phyloP scores from a whole-genome alignment of 805 yeast genomes.

The Saccharomycodes ludwigii region DNA sequence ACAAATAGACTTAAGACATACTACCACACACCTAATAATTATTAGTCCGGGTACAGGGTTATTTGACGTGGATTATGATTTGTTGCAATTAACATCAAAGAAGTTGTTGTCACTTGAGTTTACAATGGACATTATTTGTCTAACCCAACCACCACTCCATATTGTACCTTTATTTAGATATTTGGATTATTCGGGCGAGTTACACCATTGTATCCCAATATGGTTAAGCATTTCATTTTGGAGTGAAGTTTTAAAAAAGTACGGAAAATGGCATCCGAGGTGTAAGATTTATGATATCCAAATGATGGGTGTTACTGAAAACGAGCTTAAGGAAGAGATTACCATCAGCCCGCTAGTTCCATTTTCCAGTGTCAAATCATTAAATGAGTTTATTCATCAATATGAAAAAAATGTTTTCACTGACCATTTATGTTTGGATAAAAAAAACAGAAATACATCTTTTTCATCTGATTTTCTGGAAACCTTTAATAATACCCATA shows the following conservation, averaged over 20 bases:
- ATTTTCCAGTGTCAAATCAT: conserved; percentile 23
- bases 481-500: not conserved
- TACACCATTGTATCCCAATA: conserved; percentile 74
- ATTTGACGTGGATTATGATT: conserved; percentile 78
- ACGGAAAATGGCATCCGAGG: conserved; percentile 74
- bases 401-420: conserved; percentile 53
- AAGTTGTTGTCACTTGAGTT: conserved; percentile 68
- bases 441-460: conserved; percentile 1
- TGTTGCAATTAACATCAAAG: conserved; percentile 62
- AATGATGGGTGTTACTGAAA: conserved; percentile 97
- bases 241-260: conserved; percentile 38
- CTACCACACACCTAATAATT: conserved; percentile 80
- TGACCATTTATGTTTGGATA: conserved; percentile 4
- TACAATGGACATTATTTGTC: conserved; percentile 78
- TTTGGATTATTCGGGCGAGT: conserved; percentile 34
- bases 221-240: conserved; percentile 95
- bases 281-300: conserved; percentile 91
- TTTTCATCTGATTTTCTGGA: not conserved
- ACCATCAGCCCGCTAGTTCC: conserved; percentile 46
- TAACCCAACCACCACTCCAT: conserved; percentile 86
- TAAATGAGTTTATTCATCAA: conserved; percentile 48
- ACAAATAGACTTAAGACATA: conserved; percentile 78
- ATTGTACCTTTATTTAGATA: conserved; percentile 81
- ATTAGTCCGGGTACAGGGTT: conserved; percentile 90
- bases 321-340: conserved; percentile 55